A percentile compares a stretch with the other conserved stretches of the same genome.
Evolutionary conservation across 2,329 filamentous ascomycete species (phyloP).

Genomic region (Arthroderma sp.): DNA sequence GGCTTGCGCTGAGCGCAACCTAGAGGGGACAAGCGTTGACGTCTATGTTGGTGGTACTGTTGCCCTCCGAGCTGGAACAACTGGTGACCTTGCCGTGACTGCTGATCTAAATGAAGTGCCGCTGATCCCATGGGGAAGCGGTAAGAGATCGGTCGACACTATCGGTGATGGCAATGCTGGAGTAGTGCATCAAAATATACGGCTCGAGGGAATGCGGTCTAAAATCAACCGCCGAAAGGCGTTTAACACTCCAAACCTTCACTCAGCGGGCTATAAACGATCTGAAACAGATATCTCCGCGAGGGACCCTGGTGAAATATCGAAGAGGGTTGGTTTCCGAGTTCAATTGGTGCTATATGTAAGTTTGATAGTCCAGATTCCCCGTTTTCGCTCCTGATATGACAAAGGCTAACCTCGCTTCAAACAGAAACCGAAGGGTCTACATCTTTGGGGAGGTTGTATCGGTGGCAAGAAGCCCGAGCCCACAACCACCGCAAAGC

Average conservation of each 20-base stretch:
- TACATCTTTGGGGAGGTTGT: conserved; percentile 2
- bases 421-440: conserved; percentile 1
- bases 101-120: conserved; percentile 2
- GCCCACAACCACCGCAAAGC: too few species aligned
- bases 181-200: not conserved
- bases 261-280: not conserved
- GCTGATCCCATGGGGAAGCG: not conserved
- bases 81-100: conserved; percentile 2
- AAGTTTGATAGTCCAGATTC: not conserved
- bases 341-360: conserved; percentile 1
- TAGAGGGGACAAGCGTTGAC: conserved; percentile 3
- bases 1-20: not conserved
- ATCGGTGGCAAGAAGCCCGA: not conserved
- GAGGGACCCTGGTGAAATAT: not conserved
- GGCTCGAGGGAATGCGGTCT: not conserved
- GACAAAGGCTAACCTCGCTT: not conserved
- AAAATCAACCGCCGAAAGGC: not conserved
- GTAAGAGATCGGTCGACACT: not conserved
- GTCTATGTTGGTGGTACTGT: conserved; percentile 4
- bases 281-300: not conserved
- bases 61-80: conserved; percentile 3
- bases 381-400: not conserved
- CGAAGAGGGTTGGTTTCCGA: not conserved
- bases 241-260: not conserved
- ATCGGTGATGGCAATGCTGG: not conserved